Base-by-base conservation (phyloP, 768 basidiomycete genomes). In the Agrocybe chaxingu region DNA sequence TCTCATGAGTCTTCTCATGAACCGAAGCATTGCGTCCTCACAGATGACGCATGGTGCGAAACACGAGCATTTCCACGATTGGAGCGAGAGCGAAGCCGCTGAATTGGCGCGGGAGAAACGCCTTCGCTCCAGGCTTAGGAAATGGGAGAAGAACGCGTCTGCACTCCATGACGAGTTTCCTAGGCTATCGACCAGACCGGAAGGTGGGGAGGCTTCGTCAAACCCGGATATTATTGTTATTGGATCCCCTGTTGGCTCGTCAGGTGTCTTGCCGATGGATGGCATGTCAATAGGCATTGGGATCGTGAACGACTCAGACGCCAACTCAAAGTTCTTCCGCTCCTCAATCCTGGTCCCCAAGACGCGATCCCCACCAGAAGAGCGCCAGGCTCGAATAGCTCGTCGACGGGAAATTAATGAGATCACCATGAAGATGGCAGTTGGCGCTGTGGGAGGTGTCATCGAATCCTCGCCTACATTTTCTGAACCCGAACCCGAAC, bases 351-450 rank as follows among this genome's bases (percentile, higher is more conserved):
- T 92, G 24, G 81, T 92, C 6, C 92, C 91, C 3, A 62, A 68
- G 12, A 62, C 67, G 2, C 80, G 91, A 9, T 83, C 84, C 8
- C 62, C 72, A 24, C 56, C 61, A 2, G 66, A 70, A 8, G 91
- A 93, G 61, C 75, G 73, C 39, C 65, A 70, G 7, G 78, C 72
- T 44, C 80, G 91, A 41, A 72, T 85, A 52, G 68, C 70, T 3
- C 72, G 91, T 33, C 74, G 91, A 50, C 73, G 81, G 50, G 85
- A 92, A 57, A 80, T 91, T 48, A 93, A 93, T 62, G 85, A 89
- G 59, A 68, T 93, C 40, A 84, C 80, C 0, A 86, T 90, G 76
- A 80, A 88, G n/a, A 89, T 91, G 82, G 91, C 81, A 4, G 74
- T 92, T 34, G 87, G 86, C 32, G 78, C 79, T 0, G 76, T 90